phyloP scores from a whole-genome alignment of 805 yeast genomes.

The Monosporozyma aerobia region DNA sequence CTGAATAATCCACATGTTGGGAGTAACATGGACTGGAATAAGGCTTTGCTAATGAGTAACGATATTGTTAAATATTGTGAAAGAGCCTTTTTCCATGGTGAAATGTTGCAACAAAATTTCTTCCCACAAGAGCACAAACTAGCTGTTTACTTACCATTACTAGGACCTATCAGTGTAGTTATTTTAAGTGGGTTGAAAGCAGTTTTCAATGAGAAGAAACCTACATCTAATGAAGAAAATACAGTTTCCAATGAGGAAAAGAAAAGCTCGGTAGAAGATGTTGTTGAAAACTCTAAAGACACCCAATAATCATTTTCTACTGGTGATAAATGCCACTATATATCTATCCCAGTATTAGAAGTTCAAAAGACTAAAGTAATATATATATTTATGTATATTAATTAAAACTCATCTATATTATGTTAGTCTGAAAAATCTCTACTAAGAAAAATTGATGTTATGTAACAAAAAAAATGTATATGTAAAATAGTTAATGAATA shows the following conservation, averaged over 20 bases:
- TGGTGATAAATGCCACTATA: slow-evolving; percentile 2
- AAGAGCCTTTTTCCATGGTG: slow-evolving; percentile 82
- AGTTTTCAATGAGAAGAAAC: slow-evolving; percentile 31
- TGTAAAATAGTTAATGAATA: not conserved
- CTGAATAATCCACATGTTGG: slow-evolving; percentile 25
- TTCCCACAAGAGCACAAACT: slow-evolving; percentile 94
- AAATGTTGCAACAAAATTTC: slow-evolving; percentile 90
- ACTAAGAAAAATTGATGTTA: not conserved
- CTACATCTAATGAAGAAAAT: not conserved
- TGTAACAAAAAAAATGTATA: not conserved
- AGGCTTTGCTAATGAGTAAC: slow-evolving; percentile 53
- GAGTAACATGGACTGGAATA: slow-evolving; percentile 32
- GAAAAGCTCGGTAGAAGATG: not conserved
- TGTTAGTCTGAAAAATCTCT: not conserved
- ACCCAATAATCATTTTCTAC: slow-evolving; percentile 4
- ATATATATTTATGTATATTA: not conserved
- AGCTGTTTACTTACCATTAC: slow-evolving; percentile 83
- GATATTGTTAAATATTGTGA: slow-evolving; percentile 31
- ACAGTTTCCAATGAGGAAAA: not conserved
- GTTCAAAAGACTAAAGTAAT: not conserved
- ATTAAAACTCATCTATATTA: not conserved
- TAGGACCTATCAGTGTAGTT: slow-evolving; percentile 79
- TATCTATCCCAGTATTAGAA: not conserved
- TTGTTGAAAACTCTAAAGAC: slow-evolving; percentile 3
- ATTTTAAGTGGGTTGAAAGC: slow-evolving; percentile 43